Evolutionary conservation across 805 yeast genomes (phyloP).

Genomic region (Dipodascus albidus): DNA sequence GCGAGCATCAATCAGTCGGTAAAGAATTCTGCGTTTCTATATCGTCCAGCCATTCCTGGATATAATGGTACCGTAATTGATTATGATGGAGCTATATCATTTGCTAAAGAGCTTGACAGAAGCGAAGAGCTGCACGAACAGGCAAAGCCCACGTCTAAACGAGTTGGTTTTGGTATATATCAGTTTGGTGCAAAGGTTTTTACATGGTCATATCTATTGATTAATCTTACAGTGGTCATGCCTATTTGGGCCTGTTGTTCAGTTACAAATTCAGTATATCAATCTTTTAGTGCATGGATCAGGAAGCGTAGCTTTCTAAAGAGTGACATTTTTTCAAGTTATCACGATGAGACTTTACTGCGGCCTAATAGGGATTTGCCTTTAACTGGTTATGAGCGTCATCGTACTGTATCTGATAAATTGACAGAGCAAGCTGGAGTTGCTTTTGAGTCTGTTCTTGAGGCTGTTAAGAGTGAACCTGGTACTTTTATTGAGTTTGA

Average conservation of each 20-base stretch:
- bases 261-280: conserved; percentile 34
- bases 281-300: neutral
- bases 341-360: neutral
- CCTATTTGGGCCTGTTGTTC: conserved; percentile 17
- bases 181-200: conserved; percentile 7
- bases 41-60: neutral
- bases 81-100: neutral
- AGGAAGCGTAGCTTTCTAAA: neutral
- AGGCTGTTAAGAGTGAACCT: conserved; percentile 8
- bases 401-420: conserved; percentile 25
- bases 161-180: neutral
- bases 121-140: neutral
- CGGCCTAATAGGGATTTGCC: neutral
- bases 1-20: conserved; percentile 45
- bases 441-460: conserved; percentile 37
- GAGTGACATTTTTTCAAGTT: neutral
- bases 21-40: neutral
- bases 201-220: conserved; percentile 8
- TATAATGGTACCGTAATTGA: neutral
- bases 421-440: conserved; percentile 52
- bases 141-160: neutral
- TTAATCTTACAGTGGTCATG: conserved; percentile 6
- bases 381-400: conserved; percentile 2
- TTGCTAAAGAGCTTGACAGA: neutral
- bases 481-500: neutral